These are phyloP conservation scores for Groenewaldozyma tartarivorans DNA, from an alignment of 805 yeast species.

Conservation along the genomic window DNA sequence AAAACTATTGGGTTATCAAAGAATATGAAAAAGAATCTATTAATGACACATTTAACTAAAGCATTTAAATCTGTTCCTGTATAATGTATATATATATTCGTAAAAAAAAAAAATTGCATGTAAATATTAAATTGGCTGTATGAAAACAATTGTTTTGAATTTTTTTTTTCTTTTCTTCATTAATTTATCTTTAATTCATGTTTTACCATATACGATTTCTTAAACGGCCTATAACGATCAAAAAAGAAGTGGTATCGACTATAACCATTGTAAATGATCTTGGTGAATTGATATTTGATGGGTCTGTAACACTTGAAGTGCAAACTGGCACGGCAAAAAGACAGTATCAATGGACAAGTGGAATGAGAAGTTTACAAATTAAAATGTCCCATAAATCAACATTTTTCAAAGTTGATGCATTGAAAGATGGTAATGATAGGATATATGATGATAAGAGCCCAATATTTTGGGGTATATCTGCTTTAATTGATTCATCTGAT, in stretches of 20 bases:
- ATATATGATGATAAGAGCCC: slow-evolving; percentile 5
- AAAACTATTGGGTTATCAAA: slow-evolving; percentile 32
- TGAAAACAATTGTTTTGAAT: neutral
- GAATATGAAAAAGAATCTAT: slow-evolving; percentile 57
- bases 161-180: slow-evolving; percentile 19
- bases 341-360: slow-evolving; percentile 10
- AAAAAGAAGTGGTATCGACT: slow-evolving; percentile 9
- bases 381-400: neutral
- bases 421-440: slow-evolving; percentile 4
- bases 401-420: neutral
- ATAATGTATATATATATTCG: neutral
- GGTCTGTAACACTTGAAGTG: slow-evolving; percentile 17
- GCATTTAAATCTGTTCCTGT: slow-evolving; percentile 11
- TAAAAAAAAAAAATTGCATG: no score
- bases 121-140: neutral
- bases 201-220: slow-evolving; percentile 30
- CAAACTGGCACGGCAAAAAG: neutral
- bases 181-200: slow-evolving; percentile 9
- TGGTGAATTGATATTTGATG: slow-evolving; percentile 33
- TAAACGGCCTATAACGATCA: slow-evolving; percentile 22
- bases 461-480: slow-evolving; percentile 7
- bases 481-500: neutral
- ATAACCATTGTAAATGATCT: slow-evolving; percentile 31
- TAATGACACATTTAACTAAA: slow-evolving; percentile 52
- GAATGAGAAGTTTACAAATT: slow-evolving; percentile 3